Evolutionary conservation across 2,329 filamentous ascomycete species (phyloP).

Genomic region (Pseudohalonectria lignicola): DNA sequence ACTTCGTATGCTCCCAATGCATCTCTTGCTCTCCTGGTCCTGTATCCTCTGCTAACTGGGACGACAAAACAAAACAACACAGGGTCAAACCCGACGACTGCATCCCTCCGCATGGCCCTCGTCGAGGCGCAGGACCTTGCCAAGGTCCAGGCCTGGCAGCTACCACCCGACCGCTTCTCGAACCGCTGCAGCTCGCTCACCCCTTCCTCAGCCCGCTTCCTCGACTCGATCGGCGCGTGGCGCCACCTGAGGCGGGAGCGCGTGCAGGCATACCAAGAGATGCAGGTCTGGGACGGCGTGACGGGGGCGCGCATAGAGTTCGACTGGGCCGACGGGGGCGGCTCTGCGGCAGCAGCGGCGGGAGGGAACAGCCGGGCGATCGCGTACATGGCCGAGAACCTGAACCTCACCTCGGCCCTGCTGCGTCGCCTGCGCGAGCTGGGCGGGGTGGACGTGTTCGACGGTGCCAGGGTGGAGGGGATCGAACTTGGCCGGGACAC

Average conservation of each 20-base stretch:
- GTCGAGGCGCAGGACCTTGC: slow-evolving; percentile 81
- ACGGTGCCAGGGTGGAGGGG: slow-evolving; percentile 65
- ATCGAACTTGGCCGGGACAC: slow-evolving; percentile 65
- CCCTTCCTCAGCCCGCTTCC: slow-evolving; percentile 72
- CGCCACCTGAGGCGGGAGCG: slow-evolving; percentile 58
- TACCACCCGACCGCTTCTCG: slow-evolving; percentile 62
- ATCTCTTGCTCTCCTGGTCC: background rate
- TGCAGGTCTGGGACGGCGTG: slow-evolving; percentile 98
- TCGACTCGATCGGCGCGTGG: slow-evolving; percentile 81
- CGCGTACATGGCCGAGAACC: slow-evolving; percentile 94
- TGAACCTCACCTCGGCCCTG: slow-evolving; percentile 74
- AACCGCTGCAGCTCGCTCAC: slow-evolving; percentile 96
- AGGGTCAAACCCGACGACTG: slow-evolving; percentile 69
- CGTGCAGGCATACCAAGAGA: slow-evolving; percentile 82
- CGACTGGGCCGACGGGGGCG: slow-evolving; percentile 42
- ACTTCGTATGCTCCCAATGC: slow-evolving; percentile 44
- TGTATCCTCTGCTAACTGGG: no score
- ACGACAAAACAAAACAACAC: no score
- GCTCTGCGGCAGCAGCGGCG: slow-evolving; percentile 4
- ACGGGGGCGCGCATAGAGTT: slow-evolving; percentile 83
- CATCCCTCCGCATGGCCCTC: slow-evolving; percentile 71
- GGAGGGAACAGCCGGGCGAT: slow-evolving; percentile 61
- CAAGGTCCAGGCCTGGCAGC: slow-evolving; percentile 55
- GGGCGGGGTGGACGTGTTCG: slow-evolving; percentile 58
- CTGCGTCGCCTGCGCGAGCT: slow-evolving; percentile 61